Percentiles rank a stretch among this genome's conserved stretches.
Evolutionary conservation across 768 basidiomycete genomes (phyloP).

Genomic region (Tulasnella sp.): DNA sequence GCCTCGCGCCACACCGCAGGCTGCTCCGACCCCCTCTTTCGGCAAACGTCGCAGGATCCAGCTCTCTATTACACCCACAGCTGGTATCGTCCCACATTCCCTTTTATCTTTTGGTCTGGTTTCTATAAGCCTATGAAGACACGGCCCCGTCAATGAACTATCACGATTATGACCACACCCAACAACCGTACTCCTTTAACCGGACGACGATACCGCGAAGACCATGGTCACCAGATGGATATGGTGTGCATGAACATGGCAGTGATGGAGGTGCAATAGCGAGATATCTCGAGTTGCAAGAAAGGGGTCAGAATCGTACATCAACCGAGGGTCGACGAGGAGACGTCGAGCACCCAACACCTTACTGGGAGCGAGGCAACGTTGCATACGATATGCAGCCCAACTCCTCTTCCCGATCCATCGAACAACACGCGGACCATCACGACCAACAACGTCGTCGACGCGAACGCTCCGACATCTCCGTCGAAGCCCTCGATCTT

Average conservation of each 20-base stretch:
- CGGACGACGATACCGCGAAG: background rate
- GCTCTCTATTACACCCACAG: too few species aligned
- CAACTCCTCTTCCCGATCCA: background rate
- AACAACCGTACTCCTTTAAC: too few species aligned
- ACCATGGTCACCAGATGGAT: background rate
- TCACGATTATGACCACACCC: too few species aligned
- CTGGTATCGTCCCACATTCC: too few species aligned
- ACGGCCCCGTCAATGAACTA: too few species aligned
- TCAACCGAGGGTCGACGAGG: background rate
- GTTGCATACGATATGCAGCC: background rate
- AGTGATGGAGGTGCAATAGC: conserved; percentile 12
- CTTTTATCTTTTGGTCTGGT: too few species aligned
- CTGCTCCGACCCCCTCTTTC: too few species aligned
- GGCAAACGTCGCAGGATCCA: too few species aligned
- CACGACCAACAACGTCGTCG: background rate
- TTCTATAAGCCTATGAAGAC: too few species aligned
- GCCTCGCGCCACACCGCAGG: too few species aligned
- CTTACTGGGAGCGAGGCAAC: background rate
- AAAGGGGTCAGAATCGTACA: conserved; percentile 9
- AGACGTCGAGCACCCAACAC: background rate
- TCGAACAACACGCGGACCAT: background rate
- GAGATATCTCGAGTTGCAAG: conserved; percentile 7
- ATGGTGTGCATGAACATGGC: background rate
- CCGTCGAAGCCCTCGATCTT: conserved; percentile 59
- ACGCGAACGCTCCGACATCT: conserved; percentile 45